Base-by-base conservation (phyloP, 176 grass and related monocot species). In the Aegilops sharonensis region DNA sequence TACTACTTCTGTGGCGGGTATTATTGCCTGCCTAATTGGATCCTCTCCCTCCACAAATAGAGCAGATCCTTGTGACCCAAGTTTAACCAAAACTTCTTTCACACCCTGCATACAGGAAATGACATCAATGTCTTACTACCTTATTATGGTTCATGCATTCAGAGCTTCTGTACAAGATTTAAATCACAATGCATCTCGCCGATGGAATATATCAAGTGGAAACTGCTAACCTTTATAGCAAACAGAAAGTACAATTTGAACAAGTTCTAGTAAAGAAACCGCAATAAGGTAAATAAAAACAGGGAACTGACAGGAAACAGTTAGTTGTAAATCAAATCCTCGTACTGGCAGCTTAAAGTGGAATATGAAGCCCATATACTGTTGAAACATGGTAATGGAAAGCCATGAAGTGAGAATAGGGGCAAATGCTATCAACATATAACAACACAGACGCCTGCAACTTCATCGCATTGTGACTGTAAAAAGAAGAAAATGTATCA, bases 11-110 rank as follows among this genome's bases (percentile, higher is more conserved):
- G 89, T 67, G 21, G 92, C 90, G 68, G 90, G 92, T 91, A 99
- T 90, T 77, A 93, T 84, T 0, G 88, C 66, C 79, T 99, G 94
- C 78, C 35, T 90, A 71, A 96, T 91, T 83, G 92, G 86, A 29
- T 96, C 62, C 72, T 91, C 83, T 80, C 94, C 97, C 90, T 99
- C 92, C 3, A 91, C 79, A 91, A 99, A 99, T 79, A 99, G 75
- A 87, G 89, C 94, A 82, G 97, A 96, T 74, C 97, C 94, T 80
- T 99, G 89, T 47, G 89, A 89, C 45, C 94, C 97, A 75, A 99
- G 93, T 89, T 99, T 96, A 80, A 99, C 90, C 23, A 99, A 85
- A 36, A 99, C 90, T 90, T 94, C 79, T 82, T 96, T 88, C 10
- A 96, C 87, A 35, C 90, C 90, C 97, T 97, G 81, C 39, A 91